phyloP scores from a whole-genome alignment of 257 asterid genomes.

The Buddleja alternifolia region DNA sequence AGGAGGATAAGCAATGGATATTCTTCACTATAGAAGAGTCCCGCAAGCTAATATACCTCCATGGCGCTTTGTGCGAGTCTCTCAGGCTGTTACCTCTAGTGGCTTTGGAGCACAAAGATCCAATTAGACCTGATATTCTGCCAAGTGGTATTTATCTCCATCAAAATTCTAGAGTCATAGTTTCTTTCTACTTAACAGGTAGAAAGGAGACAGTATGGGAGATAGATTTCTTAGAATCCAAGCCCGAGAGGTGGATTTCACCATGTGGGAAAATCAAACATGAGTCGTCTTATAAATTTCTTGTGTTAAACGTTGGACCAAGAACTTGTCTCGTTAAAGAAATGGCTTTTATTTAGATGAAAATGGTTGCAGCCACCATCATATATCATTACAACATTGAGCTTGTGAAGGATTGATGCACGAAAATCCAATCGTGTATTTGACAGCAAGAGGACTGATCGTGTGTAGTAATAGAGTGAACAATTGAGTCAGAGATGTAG shows the following conservation, averaged over 20 bases:
- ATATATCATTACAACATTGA: slow-evolving; percentile 38
- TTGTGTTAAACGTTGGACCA: slow-evolving; percentile 64
- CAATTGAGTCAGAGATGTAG: too few species aligned
- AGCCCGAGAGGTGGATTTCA: slow-evolving; percentile 66
- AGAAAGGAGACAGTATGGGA: slow-evolving; percentile 63
- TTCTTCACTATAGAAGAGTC: slow-evolving; percentile 39
- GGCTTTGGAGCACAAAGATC: slow-evolving; percentile 58
- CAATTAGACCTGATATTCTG: slow-evolving; percentile 31
- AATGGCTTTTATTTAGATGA: slow-evolving; percentile 63
- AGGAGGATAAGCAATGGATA: slow-evolving; percentile 28
- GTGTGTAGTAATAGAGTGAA: too few species aligned
- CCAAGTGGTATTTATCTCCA: slow-evolving; percentile 43
- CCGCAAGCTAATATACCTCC: slow-evolving; percentile 48
- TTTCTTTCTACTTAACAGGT: slow-evolving; percentile 57
- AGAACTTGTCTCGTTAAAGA: slow-evolving; percentile 65
- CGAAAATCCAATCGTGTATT: too few species aligned
- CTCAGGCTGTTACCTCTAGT: slow-evolving; percentile 56
- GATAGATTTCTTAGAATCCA: slow-evolving; percentile 49
- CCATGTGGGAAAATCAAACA: slow-evolving; percentile 39
- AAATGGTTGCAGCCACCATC: slow-evolving; percentile 57
- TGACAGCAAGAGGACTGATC: too few species aligned
- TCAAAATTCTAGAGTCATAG: slow-evolving; percentile 31
- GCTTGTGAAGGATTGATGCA: slow-evolving; percentile 40
- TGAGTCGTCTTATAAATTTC: slow-evolving; percentile 64
- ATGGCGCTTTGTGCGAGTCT: slow-evolving; percentile 59